Evolutionary conservation across 2,329 filamentous ascomycete species (phyloP).

Genomic region (Mollisia scopiformis): DNA sequence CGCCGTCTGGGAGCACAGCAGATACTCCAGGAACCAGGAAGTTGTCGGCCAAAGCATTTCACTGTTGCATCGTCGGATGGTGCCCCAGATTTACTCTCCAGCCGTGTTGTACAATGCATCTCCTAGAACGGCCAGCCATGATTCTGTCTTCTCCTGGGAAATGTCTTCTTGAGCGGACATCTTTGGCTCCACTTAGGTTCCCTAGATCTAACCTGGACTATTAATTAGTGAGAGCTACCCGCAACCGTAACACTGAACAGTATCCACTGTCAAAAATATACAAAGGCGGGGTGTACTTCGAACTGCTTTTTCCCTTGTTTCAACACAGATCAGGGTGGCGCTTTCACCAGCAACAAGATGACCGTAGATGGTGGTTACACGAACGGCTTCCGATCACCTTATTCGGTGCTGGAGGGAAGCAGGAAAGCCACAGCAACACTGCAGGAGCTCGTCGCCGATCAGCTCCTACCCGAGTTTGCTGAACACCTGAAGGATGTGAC

Average conservation of each 20-base stretch:
- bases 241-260: background rate
- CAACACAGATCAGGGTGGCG: background rate
- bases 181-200: background rate
- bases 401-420: slow-evolving; percentile 31
- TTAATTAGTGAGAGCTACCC: background rate
- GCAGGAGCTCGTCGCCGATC: slow-evolving; percentile 17
- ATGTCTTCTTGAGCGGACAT: background rate
- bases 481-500: slow-evolving; percentile 29
- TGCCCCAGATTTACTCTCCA: background rate
- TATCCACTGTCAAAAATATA: background rate
- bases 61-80: slow-evolving; percentile 11
- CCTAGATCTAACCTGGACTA: background rate
- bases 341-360: background rate
- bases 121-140: background rate
- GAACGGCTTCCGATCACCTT: slow-evolving; percentile 15
- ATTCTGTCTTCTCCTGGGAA: background rate
- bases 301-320: slow-evolving; percentile 5
- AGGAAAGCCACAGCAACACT: slow-evolving; percentile 28
- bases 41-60: too few relatives aligned
- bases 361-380: slow-evolving; percentile 7
- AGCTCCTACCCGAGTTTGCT: slow-evolving; percentile 27
- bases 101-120: background rate
- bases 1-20: too few relatives aligned
- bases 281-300: background rate
- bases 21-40: too few relatives aligned